These are phyloP conservation scores for Miamiensis avidus DNA, from an alignment of 169 alveolate species.

Conservation along the genomic window DNA sequence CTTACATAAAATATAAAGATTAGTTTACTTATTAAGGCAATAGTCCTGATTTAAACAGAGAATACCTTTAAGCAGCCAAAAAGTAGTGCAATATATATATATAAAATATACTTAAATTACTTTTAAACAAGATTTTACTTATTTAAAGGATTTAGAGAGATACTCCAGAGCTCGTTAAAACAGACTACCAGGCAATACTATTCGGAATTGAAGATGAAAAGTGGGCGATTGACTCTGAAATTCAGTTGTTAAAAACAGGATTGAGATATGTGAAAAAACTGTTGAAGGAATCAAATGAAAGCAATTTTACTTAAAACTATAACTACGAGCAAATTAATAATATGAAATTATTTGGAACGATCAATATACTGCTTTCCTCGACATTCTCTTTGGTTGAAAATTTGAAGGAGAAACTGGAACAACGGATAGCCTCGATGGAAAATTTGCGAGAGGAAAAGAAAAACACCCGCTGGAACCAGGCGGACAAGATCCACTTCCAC, in stretches of 20 bases:
- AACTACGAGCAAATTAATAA: too few relatives aligned
- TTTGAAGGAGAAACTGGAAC: neutral
- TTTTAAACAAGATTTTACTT: too few relatives aligned
- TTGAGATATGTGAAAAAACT: neutral
- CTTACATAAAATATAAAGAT: neutral
- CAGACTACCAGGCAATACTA: neutral
- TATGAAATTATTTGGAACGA: neutral
- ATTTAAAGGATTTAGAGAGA: neutral
- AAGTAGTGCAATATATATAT: neutral
- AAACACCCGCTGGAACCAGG: neutral
- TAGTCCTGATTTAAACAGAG: neutral
- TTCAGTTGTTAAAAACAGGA: neutral
- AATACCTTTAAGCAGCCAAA: neutral
- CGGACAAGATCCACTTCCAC: neutral
- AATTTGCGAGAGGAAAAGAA: neutral
- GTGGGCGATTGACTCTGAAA: neutral
- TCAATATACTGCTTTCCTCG: neutral
- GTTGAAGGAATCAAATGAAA: neutral
- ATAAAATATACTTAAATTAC: too few relatives aligned
- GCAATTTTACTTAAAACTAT: neutral
- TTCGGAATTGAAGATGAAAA: neutral
- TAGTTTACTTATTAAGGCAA: neutral
- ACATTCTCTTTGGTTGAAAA: neutral
- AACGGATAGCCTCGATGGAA: neutral
- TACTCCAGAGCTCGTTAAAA: neutral